These are phyloP conservation scores for Nectriaceae sp. DNA, from an alignment of 2,329 filamentous ascomycete species.

Conservation along the genomic window DNA sequence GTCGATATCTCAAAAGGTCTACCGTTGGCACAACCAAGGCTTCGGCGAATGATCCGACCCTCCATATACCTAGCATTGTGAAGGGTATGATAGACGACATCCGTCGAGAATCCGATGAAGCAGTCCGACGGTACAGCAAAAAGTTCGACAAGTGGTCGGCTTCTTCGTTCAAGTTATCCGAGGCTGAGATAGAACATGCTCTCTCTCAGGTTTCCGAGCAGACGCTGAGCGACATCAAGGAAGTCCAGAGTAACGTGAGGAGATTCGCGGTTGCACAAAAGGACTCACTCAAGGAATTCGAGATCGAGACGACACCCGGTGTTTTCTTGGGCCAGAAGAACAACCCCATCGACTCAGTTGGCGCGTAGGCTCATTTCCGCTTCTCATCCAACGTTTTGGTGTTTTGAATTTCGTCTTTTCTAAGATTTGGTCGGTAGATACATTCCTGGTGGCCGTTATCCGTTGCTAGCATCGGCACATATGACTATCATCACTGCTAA, in stretches of 20 bases:
- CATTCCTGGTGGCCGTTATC: no score
- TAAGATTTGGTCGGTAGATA: no score
- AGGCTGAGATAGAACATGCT: slow-evolving; percentile 43
- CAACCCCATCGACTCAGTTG: slow-evolving; percentile 4
- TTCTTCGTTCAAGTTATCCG: slow-evolving; percentile 47
- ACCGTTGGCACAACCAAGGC: no score
- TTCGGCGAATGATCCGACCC: no score
- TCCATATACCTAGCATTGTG: no score
- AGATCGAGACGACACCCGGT: slow-evolving; percentile 6
- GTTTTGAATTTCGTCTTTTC: no score
- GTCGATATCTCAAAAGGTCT: no score
- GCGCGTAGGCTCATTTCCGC: no score
- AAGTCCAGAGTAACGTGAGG: slow-evolving; percentile 13
- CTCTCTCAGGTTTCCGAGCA: slow-evolving; percentile 46
- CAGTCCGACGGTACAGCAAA: slow-evolving; percentile 54
- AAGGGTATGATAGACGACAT: no score
- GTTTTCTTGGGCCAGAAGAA: slow-evolving; percentile 5
- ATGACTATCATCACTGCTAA: no score
- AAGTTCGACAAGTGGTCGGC: slow-evolving; percentile 58
- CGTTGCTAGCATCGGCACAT: no score
- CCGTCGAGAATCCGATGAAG: slow-evolving; percentile 49
- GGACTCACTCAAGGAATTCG: slow-evolving; percentile 7
- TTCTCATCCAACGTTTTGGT: no score
- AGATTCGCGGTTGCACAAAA: slow-evolving; percentile 6
- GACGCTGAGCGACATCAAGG: slow-evolving; percentile 37